Evolutionary conservation across 2,329 filamentous ascomycete species (phyloP).

Genomic region (Microcyclospora tardicrescens): DNA sequence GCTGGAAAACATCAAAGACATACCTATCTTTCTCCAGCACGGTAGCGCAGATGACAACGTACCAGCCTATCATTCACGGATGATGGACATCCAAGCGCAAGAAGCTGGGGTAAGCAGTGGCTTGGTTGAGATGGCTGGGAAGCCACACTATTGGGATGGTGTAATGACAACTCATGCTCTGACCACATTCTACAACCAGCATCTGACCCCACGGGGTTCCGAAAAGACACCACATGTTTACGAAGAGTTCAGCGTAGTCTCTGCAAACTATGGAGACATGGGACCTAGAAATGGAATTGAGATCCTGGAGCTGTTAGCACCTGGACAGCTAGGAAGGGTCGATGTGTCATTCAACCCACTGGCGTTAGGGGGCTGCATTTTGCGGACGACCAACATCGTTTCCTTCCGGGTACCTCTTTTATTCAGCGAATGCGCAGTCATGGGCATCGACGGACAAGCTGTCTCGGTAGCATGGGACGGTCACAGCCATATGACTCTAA

Average conservation of each 20-base stretch:
- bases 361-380: slow-evolving; percentile 19
- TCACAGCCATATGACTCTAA: neutral
- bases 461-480: neutral
- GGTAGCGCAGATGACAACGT: slow-evolving; percentile 46
- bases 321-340: slow-evolving; percentile 39
- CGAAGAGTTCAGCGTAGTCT: slow-evolving; percentile 33
- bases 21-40: slow-evolving; percentile 45
- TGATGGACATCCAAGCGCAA: slow-evolving; percentile 38
- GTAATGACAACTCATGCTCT: slow-evolving; percentile 41
- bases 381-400: slow-evolving; percentile 33
- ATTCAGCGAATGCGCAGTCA: slow-evolving; percentile 8
- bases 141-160: slow-evolving; percentile 42
- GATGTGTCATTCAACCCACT: slow-evolving; percentile 23
- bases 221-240: slow-evolving; percentile 15
- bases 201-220: slow-evolving; percentile 17
- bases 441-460: slow-evolving; percentile 8
- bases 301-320: slow-evolving; percentile 37
- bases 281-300: slow-evolving; percentile 39
- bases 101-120: slow-evolving; percentile 29
- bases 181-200: slow-evolving; percentile 34
- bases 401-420: slow-evolving; percentile 10
- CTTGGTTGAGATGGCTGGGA: slow-evolving; percentile 38
- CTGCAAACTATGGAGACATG: slow-evolving; percentile 42
- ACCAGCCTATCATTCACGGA: slow-evolving; percentile 43
- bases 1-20: slow-evolving; percentile 37